Percentiles rank a stretch among this genome's conserved stretches.
These are phyloP conservation scores for Salicornia ramosissima DNA, from an alignment of 148 eudicot genomes.

Conservation along the genomic window DNA sequence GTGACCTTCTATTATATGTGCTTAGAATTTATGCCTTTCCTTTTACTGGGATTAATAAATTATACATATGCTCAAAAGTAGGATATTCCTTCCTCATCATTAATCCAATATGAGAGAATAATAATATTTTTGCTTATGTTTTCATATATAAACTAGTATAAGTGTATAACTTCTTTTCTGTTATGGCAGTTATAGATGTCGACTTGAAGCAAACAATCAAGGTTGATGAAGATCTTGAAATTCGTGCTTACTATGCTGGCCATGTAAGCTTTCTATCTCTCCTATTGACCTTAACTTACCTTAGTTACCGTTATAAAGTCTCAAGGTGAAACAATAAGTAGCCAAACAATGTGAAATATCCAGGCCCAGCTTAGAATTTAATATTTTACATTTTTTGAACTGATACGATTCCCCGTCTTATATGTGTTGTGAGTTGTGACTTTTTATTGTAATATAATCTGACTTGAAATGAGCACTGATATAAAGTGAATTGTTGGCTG, in stretches of 20 bases:
- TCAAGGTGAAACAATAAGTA: not conserved
- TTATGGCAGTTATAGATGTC: constrained; percentile 60
- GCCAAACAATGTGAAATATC: too few species aligned
- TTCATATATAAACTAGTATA: not conserved
- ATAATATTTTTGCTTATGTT: not conserved
- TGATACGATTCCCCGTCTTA: too few species aligned
- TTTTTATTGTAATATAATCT: not conserved
- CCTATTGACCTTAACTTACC: not conserved
- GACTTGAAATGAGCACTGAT: not conserved
- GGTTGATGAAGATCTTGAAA: constrained; percentile 86
- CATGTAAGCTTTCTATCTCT: constrained; percentile 51
- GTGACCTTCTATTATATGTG: not conserved
- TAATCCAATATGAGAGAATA: not conserved
- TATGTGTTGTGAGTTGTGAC: too few species aligned
- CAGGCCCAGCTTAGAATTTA: too few species aligned
- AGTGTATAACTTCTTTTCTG: constrained; percentile 8
- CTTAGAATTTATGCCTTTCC: not conserved
- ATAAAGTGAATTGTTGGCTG: not conserved
- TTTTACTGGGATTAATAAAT: not conserved
- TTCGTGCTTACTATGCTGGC: constrained; percentile 96
- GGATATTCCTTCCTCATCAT: not conserved
- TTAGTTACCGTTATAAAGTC: not conserved
- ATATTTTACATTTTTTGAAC: too few species aligned
- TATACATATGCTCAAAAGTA: not conserved
- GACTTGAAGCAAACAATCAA: constrained; percentile 84